Conservation (phyloP, 2,329 filamentous ascomycete genomes). For the Beauveria rudraprayagi region DNA sequence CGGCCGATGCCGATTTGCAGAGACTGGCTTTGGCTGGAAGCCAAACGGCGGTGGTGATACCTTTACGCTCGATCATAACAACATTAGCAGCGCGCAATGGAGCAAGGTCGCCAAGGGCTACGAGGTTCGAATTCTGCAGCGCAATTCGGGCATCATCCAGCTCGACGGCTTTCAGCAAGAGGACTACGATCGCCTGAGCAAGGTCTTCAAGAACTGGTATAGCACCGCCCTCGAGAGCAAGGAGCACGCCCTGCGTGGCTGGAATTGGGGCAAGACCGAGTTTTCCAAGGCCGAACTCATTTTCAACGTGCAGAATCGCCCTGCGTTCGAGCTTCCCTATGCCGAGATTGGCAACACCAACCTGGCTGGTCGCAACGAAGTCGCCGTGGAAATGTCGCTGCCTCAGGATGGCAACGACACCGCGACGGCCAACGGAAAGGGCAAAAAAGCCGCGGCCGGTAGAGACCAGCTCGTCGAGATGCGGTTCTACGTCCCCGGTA, state of each 20-base stretch:
- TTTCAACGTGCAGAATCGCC: constrained; percentile 95
- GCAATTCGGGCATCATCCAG: constrained; percentile 79
- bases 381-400: constrained; percentile 86
- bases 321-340: constrained; percentile 94
- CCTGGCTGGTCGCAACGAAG: constrained; percentile 92
- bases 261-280: constrained; percentile 99
- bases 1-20: constrained; percentile 90
- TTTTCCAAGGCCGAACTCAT: constrained; percentile 90
- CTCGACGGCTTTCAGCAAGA: constrained; percentile 93
- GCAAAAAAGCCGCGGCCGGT: constrained; percentile 82
- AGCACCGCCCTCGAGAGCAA: constrained; percentile 85
- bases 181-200: constrained; percentile 83
- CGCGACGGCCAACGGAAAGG: constrained; percentile 65
- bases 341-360: constrained; percentile 98
- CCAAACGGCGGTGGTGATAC: constrained; percentile 79
- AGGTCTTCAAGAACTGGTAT: constrained; percentile 98
- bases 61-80: constrained; percentile 82
- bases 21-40: constrained; percentile 94
- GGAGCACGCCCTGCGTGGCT: constrained; percentile 90
- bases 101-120: constrained; percentile 86
- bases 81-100: constrained; percentile 87
- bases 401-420: constrained; percentile 64
- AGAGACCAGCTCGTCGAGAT: constrained; percentile 95
- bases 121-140: constrained; percentile 84
- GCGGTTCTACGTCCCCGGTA: constrained; percentile 96